These are phyloP conservation scores for Eutrema heterophyllum DNA, from an alignment of 345 rosid genomes.

Conservation along the genomic window DNA sequence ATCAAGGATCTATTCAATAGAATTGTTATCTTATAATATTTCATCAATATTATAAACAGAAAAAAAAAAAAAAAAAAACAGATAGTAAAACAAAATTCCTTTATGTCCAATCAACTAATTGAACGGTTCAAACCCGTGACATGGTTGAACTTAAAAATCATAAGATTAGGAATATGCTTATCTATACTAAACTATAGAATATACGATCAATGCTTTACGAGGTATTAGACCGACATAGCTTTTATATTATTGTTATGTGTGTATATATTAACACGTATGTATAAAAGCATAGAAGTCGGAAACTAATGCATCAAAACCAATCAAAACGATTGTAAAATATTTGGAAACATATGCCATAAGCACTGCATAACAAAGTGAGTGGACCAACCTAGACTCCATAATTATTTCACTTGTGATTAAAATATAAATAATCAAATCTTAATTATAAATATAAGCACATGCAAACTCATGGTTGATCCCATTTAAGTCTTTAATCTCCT, in stretches of 20 bases:
- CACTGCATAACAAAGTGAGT: slow-evolving; percentile 29
- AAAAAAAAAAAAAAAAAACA: background rate
- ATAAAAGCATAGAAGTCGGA: slow-evolving; percentile 5
- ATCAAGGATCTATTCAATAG: slow-evolving; percentile 20
- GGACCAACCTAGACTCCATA: slow-evolving; percentile 32
- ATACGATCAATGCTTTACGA: slow-evolving; percentile 23
- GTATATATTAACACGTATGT: background rate
- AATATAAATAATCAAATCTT: background rate
- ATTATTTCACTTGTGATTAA: slow-evolving; percentile 6
- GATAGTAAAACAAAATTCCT: slow-evolving; percentile 19
- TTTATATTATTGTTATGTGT: slow-evolving; percentile 11
- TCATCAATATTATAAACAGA: background rate
- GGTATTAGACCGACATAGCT: slow-evolving; percentile 23
- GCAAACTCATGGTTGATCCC: slow-evolving; percentile 25
- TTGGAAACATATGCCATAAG: slow-evolving; percentile 26
- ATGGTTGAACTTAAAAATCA: slow-evolving; percentile 3
- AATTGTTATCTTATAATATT: slow-evolving; percentile 20
- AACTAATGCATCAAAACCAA: slow-evolving; percentile 1
- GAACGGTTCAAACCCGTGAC: slow-evolving; percentile 34
- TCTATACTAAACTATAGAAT: slow-evolving; percentile 1
- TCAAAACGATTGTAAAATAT: slow-evolving; percentile 1
- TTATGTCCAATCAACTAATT: slow-evolving; percentile 33
- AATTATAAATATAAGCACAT: slow-evolving; percentile 31
- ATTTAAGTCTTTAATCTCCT: slow-evolving; percentile 31
- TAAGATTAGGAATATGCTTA: slow-evolving; percentile 29